Conservation (phyloP, 2,329 filamentous ascomycete species). For the Westerdykella ornata region DNA sequence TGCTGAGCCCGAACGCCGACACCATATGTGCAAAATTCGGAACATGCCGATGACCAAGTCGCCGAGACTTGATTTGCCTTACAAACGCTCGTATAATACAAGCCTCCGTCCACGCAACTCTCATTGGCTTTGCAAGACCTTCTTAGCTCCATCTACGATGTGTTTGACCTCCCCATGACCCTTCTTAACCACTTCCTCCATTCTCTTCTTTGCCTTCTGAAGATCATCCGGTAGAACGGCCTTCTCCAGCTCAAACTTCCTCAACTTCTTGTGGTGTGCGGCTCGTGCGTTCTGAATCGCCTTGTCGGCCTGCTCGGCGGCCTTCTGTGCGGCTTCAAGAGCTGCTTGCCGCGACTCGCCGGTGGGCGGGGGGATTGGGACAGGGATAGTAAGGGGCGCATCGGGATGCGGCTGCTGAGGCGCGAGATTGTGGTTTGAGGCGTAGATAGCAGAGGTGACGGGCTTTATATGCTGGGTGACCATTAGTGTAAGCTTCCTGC, state of each 20-base stretch:
- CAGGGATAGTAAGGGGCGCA: constrained; percentile 47
- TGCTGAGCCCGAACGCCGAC: too few species aligned
- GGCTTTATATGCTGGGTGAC: constrained; percentile 48
- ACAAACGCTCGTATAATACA: neutral
- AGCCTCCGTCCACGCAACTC: neutral
- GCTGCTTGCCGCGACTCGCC: constrained; percentile 47
- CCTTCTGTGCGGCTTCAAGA: constrained; percentile 37
- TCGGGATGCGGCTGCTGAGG: constrained; percentile 47
- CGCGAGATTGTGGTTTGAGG: constrained; percentile 45
- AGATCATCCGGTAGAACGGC: constrained; percentile 44
- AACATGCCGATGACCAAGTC: too few species aligned
- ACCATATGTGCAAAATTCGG: too few species aligned
- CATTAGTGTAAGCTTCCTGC: neutral
- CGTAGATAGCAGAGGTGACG: constrained; percentile 48
- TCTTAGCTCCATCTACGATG: constrained; percentile 44
- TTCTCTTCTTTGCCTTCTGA: constrained; percentile 43
- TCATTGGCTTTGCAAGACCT: constrained; percentile 37
- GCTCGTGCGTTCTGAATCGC: constrained; percentile 41
- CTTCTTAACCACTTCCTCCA: constrained; percentile 49
- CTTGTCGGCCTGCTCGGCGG: constrained; percentile 39
- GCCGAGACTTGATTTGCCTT: neutral
- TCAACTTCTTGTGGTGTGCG: constrained; percentile 45
- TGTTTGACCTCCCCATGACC: constrained; percentile 44
- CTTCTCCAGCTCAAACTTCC: constrained; percentile 40
- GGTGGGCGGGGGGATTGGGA: constrained; percentile 53